Evolutionary conservation across 1,284 basidiomycete genomes (phyloP), one percentile per base, ranked within the genome.

Genomic region (Ustilago curta): DNA sequence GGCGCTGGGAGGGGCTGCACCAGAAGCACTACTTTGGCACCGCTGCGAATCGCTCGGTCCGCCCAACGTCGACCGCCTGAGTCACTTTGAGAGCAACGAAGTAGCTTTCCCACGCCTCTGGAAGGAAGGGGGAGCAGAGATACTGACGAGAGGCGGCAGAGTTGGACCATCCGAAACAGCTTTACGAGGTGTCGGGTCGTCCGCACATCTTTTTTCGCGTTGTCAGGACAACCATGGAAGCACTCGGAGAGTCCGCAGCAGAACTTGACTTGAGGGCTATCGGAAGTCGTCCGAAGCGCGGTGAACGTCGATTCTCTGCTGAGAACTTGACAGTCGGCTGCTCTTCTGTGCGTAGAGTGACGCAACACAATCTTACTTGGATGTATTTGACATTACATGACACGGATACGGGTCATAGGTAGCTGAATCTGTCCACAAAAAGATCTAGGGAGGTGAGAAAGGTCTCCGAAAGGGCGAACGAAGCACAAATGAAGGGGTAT

Each of bases 221-320:
- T 25, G 21, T 37, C 32, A 35, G 21, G 31, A 27, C 23, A 21
- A 37, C 2, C 32, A 19, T 8, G 12, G 31, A 12, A 37, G 18
- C 11, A 32, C 7, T 31, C 48, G 32, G 48, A 37, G 3, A 12
- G 31, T 18, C 48, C 48, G 31, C 32, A 50, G 6, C 19, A 16
- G 35, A 16, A 14, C 5, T 19, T 16, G 19, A 14, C 5, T 19
- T 16, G 19, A 29, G 9, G 47, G 4, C 29, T 32, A 21, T 50
- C 32, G 48, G 48, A 50, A 50, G 48, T 14, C n/a, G 21, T 49
- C 48, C 48, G 48, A 49, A 35, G 48, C 12, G 27, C 27, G 19
- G 47, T 9, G 29, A n/a, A 5, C 6, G 8, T 11, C n/a, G 47
- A 8, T 4, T 25, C 47, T 8, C 9, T 32, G 7, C 18, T 5